Evolutionary conservation across 2,329 filamentous ascomycete genomes (phyloP).

Genomic region (Verticillium alfalfae): DNA sequence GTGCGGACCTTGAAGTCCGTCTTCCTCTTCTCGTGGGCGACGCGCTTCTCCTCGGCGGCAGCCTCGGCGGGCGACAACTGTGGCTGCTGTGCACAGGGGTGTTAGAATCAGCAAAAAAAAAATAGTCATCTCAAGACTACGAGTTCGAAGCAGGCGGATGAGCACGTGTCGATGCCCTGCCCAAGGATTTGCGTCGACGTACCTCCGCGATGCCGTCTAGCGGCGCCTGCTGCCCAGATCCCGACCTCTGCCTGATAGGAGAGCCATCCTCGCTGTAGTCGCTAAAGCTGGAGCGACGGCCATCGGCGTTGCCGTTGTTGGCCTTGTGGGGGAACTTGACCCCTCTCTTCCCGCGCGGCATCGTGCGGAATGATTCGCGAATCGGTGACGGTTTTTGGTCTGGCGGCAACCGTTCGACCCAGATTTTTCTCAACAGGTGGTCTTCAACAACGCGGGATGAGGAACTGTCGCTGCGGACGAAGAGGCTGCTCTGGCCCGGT

Average conservation of each 20-base stretch:
- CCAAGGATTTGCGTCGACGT: not conserved
- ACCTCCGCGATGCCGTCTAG: slow-evolving; percentile 33
- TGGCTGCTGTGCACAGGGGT: slow-evolving; percentile 29
- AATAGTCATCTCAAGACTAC: not conserved
- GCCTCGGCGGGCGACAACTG: slow-evolving; percentile 13
- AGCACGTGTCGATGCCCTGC: not conserved
- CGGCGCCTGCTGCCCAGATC: slow-evolving; percentile 3
- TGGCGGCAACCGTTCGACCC: not conserved
- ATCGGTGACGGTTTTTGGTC: not conserved
- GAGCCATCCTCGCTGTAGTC: slow-evolving; percentile 60
- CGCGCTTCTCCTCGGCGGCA: slow-evolving; percentile 30
- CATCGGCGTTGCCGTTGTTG: slow-evolving; percentile 40
- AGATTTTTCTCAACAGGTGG: not conserved
- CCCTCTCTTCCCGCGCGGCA: slow-evolving; percentile 39
- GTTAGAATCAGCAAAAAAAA: not conserved
- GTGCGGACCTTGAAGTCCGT: slow-evolving; percentile 94
- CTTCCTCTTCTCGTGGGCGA: slow-evolving; percentile 97
- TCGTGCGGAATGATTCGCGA: slow-evolving; percentile 10
- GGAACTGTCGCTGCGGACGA: not conserved
- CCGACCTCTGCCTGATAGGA: slow-evolving; percentile 8
- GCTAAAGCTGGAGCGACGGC: slow-evolving; percentile 65
- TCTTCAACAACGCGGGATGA: not conserved
- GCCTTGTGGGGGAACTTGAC: slow-evolving; percentile 50
- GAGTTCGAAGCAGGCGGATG: not conserved
- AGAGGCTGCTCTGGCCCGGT: not conserved